A percentile compares a stretch with the other conserved stretches of the same genome.
Evolutionary conservation across 1,284 basidiomycete species (phyloP).

Genomic region (Amylostereum chailletii): DNA sequence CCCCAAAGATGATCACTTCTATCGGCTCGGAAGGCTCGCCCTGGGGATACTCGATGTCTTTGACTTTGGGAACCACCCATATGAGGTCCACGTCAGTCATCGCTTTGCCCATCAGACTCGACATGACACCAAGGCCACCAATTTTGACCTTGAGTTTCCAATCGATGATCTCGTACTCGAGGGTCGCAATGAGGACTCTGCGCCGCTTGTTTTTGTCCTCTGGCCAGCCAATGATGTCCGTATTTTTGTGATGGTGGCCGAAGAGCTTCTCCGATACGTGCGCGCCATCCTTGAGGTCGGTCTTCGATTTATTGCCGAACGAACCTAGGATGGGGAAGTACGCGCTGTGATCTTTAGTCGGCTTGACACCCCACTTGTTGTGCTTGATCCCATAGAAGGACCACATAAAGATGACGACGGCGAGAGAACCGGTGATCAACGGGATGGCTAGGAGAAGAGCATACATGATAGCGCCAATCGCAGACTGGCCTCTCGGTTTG

Average conservation of each 20-base stretch:
- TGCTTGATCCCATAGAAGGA: constrained; percentile 92
- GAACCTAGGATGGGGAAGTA: constrained; percentile 73
- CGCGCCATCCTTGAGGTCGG: constrained; percentile 48
- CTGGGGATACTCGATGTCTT: constrained; percentile 83
- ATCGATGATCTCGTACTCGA: constrained; percentile 93
- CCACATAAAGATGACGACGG: constrained; percentile 86
- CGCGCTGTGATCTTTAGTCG: constrained; percentile 51
- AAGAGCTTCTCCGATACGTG: constrained; percentile 60
- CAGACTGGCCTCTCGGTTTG: constrained; percentile 72
- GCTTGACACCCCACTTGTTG: constrained; percentile 83
- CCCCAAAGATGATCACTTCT: constrained; percentile 92
- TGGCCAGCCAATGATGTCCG: constrained; percentile 84
- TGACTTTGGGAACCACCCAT: constrained; percentile 91
- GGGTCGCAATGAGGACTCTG: constrained; percentile 82
- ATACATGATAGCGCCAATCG: constrained; percentile 78
- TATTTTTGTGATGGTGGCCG: constrained; percentile 38
- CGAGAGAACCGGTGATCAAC: constrained; percentile 73
- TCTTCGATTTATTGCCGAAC: constrained; percentile 55
- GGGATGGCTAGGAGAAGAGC: constrained; percentile 76
- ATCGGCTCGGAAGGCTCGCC: constrained; percentile 89
- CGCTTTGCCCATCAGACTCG: constrained; percentile 90
- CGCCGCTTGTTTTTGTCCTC: constrained; percentile 84
- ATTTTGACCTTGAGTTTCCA: constrained; percentile 97
- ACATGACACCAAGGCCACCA: constrained; percentile 94
- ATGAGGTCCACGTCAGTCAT: constrained; percentile 92